Evolutionary conservation across 768 basidiomycete genomes (phyloP).

Genomic region (Rhodocollybia butyracea): DNA sequence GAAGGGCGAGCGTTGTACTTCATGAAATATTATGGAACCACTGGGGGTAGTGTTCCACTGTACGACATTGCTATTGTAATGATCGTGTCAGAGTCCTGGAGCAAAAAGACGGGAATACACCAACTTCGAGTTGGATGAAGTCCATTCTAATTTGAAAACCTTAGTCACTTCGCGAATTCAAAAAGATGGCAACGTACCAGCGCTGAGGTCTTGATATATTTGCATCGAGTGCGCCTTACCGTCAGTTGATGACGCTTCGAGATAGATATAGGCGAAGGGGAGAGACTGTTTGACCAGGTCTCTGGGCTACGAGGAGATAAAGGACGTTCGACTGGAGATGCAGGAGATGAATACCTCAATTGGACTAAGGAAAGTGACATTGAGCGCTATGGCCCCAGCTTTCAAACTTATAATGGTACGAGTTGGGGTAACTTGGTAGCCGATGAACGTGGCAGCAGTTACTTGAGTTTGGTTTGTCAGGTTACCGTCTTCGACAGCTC

Average conservation of each 20-base stretch:
- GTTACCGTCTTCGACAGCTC: conserved; percentile 8
- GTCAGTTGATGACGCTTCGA: conserved; percentile 21
- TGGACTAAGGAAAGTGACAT: conserved; percentile 47
- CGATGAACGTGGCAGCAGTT: conserved; percentile 1
- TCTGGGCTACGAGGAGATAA: not conserved
- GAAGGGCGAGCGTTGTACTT: conserved; percentile 3
- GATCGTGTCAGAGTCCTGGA: too few relatives aligned
- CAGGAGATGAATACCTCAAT: conserved; percentile 12
- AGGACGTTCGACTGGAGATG: not conserved
- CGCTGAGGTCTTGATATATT: conserved; percentile 26
- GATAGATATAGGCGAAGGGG: conserved; percentile 27
- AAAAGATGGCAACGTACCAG: conserved; percentile 15
- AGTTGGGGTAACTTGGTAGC: conserved; percentile 15
- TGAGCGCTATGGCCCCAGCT: conserved; percentile 50
- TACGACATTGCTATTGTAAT: conserved; percentile 5
- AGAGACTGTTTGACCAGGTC: conserved; percentile 25
- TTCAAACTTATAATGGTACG: conserved; percentile 38
- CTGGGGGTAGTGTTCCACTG: conserved; percentile 12
- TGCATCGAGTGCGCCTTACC: conserved; percentile 21
- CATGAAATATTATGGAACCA: conserved; percentile 8
- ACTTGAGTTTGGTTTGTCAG: not conserved
- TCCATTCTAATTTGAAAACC: conserved; percentile 8
- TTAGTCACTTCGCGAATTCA: not conserved
- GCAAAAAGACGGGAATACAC: too few relatives aligned
- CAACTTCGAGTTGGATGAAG: not conserved